These are phyloP conservation scores for Macaranga tanarius DNA, from an alignment of 441 rosid genomes.

Conservation along the genomic window DNA sequence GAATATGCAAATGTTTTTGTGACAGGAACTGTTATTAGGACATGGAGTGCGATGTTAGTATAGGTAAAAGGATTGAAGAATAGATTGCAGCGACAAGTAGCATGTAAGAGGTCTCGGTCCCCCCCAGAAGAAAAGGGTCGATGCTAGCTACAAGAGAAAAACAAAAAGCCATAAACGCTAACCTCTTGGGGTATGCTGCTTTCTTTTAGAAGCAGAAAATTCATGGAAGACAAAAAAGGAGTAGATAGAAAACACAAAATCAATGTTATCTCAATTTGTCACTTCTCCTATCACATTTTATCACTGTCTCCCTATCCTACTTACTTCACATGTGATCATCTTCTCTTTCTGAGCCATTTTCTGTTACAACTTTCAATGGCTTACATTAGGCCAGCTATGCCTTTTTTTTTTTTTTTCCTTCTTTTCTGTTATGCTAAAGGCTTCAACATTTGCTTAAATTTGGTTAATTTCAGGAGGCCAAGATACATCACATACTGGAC, in stretches of 20 bases:
- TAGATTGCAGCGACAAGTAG: constrained; percentile 40
- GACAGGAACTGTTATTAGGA: constrained; percentile 21
- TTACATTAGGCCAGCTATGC: constrained; percentile 27
- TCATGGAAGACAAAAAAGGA: constrained; percentile 36
- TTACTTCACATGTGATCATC: constrained; percentile 35
- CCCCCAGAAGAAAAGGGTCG: constrained; percentile 25
- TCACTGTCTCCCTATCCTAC: constrained; percentile 51
- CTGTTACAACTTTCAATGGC: constrained; percentile 19
- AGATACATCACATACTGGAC: constrained; percentile 23
- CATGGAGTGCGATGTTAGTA: constrained; percentile 22
- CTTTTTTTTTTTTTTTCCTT: not conserved
- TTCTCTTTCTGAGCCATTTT: constrained; percentile 24
- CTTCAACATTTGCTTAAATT: not conserved
- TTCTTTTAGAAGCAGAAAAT: constrained; percentile 22
- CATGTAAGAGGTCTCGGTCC: constrained; percentile 44
- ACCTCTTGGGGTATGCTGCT: constrained; percentile 18
- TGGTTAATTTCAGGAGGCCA: not conserved
- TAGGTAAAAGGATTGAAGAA: constrained; percentile 32
- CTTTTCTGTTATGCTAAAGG: not conserved
- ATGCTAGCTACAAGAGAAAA: constrained; percentile 25
- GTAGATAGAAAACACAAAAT: constrained; percentile 28
- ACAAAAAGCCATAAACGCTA: constrained; percentile 26
- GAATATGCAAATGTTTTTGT: constrained; percentile 15
- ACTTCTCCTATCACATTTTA: constrained; percentile 47
- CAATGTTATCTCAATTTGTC: constrained; percentile 34